Conservation (phyloP, 108 stramenopile genomes). For the Chaetoceros tenuissimus region DNA sequence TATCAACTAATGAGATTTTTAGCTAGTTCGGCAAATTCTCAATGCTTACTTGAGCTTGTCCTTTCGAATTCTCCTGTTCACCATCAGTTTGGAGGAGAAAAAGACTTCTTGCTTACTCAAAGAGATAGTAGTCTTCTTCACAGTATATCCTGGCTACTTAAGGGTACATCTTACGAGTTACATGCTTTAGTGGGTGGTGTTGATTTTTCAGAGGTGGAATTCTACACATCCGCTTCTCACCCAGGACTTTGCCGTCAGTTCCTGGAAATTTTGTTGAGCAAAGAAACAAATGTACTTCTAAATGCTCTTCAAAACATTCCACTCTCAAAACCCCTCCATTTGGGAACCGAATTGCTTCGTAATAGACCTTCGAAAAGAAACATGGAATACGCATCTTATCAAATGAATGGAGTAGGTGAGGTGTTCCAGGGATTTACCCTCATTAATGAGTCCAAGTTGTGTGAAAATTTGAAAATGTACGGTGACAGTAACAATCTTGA, state of each 20-base stretch:
- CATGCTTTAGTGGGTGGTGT: background rate
- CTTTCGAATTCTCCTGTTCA: background rate
- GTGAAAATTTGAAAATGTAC: background rate
- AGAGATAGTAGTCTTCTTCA: slow-evolving; percentile 38
- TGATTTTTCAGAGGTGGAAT: background rate
- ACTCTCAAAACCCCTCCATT: background rate
- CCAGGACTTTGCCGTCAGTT: background rate
- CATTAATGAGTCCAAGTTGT: background rate
- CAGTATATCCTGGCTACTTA: slow-evolving; percentile 60
- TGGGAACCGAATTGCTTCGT: background rate
- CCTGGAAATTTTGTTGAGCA: background rate
- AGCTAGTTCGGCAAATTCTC: background rate
- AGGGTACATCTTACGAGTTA: slow-evolving; percentile 55
- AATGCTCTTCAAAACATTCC: background rate
- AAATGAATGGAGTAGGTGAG: background rate
- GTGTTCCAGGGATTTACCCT: background rate
- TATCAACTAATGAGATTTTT: background rate
- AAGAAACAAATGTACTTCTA: background rate
- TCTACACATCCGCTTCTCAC: too few species aligned
- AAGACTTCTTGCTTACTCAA: background rate
- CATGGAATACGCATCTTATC: background rate
- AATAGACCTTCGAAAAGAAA: background rate
- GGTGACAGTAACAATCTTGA: background rate
- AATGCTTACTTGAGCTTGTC: background rate
- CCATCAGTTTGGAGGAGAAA: background rate